phyloP scores from a whole-genome alignment of 305 asterid species.

The Withania somnifera region DNA sequence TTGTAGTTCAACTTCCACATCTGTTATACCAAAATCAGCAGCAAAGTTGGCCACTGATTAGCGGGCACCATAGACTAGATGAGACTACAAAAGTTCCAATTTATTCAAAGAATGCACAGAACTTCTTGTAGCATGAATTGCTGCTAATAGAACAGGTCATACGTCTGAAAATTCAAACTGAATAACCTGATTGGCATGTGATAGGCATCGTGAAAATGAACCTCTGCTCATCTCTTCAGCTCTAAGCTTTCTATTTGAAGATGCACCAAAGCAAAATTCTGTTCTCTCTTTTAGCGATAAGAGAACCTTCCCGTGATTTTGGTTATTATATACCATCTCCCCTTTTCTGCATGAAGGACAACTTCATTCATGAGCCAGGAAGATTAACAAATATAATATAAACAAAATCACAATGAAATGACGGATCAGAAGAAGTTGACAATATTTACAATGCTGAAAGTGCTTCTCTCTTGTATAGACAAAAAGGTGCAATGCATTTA shows the following conservation, averaged over 20 bases:
- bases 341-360: conserved; percentile 38
- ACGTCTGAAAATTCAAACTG: background rate
- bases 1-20: conserved; percentile 73
- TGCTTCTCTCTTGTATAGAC: conserved; percentile 54
- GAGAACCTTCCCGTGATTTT: conserved; percentile 34
- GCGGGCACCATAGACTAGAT: background rate
- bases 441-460: conserved; percentile 34
- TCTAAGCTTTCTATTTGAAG: conserved; percentile 46
- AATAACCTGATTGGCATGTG: conserved; percentile 53
- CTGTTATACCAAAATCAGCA: conserved; percentile 21
- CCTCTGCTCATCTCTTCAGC: conserved; percentile 53
- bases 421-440: conserved; percentile 9
- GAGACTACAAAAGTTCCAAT: background rate
- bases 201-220: conserved; percentile 54
- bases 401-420: background rate
- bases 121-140: background rate
- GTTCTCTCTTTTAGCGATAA: conserved; percentile 33
- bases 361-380: background rate
- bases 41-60: background rate
- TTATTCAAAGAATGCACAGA: background rate
- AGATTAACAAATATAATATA: background rate
- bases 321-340: conserved; percentile 10
- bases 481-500: conserved; percentile 30
- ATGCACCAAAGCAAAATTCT: conserved; percentile 56
- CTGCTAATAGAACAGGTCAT: background rate